Evolutionary conservation across 1,139 yeast species (phyloP).

Genomic region (Suhomyces ambrosiae): DNA sequence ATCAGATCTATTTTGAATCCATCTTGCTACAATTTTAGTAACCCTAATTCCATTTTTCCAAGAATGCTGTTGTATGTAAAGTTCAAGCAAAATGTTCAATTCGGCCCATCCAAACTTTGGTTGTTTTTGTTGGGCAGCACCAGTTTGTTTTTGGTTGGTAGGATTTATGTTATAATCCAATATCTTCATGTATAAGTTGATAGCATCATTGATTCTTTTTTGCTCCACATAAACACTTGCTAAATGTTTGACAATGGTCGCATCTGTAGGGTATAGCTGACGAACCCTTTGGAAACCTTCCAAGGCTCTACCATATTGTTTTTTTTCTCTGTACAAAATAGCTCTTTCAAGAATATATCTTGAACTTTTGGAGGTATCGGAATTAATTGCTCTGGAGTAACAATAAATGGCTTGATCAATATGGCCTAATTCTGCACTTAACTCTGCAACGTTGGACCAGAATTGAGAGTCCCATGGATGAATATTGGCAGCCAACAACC

Average conservation of each 20-base stretch:
- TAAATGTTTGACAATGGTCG: constrained; percentile 65
- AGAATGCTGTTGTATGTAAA: constrained; percentile 68
- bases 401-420: constrained; percentile 82
- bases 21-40: constrained; percentile 73
- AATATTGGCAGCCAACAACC: constrained; percentile 83
- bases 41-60: constrained; percentile 65
- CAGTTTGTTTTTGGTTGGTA: constrained; percentile 18
- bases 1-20: constrained; percentile 72
- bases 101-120: constrained; percentile 83
- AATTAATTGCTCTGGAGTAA: constrained; percentile 69
- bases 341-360: constrained; percentile 64
- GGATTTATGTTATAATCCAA: constrained; percentile 56
- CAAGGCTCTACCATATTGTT: constrained; percentile 70
- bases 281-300: constrained; percentile 71
- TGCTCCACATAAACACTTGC: constrained; percentile 79
- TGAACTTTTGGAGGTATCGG: constrained; percentile 52
- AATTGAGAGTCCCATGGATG: constrained; percentile 76
- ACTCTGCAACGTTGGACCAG: constrained; percentile 83
- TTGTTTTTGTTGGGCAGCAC: constrained; percentile 25
- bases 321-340: constrained; percentile 61
- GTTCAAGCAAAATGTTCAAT: constrained; percentile 77
- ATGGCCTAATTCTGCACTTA: constrained; percentile 72
- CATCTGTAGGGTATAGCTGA: constrained; percentile 59
- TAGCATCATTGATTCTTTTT: constrained; percentile 78
- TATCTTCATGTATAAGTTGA: constrained; percentile 68